phyloP scores from a whole-genome alignment of 208 protist species.

The Blechomonas ayalai region DNA sequence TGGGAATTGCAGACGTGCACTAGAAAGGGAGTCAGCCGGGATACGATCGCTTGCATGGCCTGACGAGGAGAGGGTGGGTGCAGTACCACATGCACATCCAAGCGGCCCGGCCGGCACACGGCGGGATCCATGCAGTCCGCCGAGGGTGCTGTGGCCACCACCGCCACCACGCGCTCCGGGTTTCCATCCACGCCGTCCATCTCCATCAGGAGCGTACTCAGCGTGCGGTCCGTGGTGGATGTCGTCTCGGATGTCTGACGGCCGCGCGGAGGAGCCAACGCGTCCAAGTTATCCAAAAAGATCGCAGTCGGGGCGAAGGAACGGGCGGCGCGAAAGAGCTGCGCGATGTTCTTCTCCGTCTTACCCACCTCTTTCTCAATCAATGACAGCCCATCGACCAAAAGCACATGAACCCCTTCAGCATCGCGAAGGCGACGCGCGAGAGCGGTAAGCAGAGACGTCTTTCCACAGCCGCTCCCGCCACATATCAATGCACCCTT shows the following conservation, averaged over 20 bases:
- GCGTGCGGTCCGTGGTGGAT: slow-evolving; percentile 71
- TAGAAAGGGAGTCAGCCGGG: too few species aligned
- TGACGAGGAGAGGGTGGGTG: slow-evolving; percentile 9
- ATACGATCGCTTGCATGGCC: slow-evolving; percentile 6
- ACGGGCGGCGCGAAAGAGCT: slow-evolving; percentile 72
- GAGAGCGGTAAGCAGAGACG: slow-evolving; percentile 55
- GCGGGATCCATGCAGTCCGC: slow-evolving; percentile 67
- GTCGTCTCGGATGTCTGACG: slow-evolving; percentile 30
- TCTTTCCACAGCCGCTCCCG: slow-evolving; percentile 80
- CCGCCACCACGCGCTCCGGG: slow-evolving; percentile 37
- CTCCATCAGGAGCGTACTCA: slow-evolving; percentile 88
- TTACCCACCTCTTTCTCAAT: slow-evolving; percentile 85
- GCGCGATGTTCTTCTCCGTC: slow-evolving; percentile 82
- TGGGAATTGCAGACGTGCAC: too few species aligned
- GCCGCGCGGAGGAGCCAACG: slow-evolving; percentile 74
- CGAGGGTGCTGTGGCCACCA: slow-evolving; percentile 74
- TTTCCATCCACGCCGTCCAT: slow-evolving; percentile 80
- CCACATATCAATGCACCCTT: slow-evolving; percentile 80
- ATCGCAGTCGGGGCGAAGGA: slow-evolving; percentile 62
- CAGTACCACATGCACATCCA: slow-evolving; percentile 79
- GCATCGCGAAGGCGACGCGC: slow-evolving; percentile 24
- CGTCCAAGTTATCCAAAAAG: slow-evolving; percentile 91
- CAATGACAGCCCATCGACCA: slow-evolving; percentile 68
- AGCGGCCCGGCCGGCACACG: slow-evolving; percentile 71
- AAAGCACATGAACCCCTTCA: slow-evolving; percentile 41